Conservation (phyloP, 1,284 basidiomycete genomes). For the Boletellus dicymbophilus region DNA sequence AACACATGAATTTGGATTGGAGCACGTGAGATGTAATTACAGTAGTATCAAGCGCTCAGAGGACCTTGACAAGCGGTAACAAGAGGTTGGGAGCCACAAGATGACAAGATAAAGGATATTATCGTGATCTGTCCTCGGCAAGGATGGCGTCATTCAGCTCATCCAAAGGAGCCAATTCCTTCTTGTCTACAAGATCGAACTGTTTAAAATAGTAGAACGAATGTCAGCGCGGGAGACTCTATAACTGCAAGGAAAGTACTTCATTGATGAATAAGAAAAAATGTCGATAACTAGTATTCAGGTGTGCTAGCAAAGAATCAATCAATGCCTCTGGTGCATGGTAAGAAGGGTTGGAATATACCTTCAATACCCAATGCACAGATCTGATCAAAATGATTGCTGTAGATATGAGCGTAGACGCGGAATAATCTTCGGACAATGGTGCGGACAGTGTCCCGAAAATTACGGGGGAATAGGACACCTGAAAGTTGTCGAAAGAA, state of each 20-base stretch:
- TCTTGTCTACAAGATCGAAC: constrained; percentile 98
- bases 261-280: constrained; percentile 98
- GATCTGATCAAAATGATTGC: constrained; percentile 99
- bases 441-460: constrained; percentile 89
- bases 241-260: constrained; percentile 43
- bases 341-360: constrained; percentile 35
- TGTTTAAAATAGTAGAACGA: constrained; percentile 31
- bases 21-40: neutral
- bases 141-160: constrained; percentile 97
- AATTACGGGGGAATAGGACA: constrained; percentile 90
- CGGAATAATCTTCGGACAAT: constrained; percentile 94
- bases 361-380: constrained; percentile 98
- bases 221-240: constrained; percentile 7
- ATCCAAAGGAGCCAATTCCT: constrained; percentile 93
- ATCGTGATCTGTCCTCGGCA: constrained; percentile 73
- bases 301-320: constrained; percentile 68
- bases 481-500: constrained; percentile 49
- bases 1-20: constrained; percentile 2
- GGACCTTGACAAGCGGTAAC: neutral
- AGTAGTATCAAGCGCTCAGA: neutral
- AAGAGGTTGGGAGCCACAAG: neutral
- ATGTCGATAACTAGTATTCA: constrained; percentile 99
- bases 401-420: constrained; percentile 99
- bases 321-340: neutral
- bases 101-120: constrained; percentile 1